A percentile compares a stretch with the other conserved stretches of the same genome.
Conservation (phyloP, 2,329 filamentous ascomycete species). For the Hymenotorrendiella dingleyae region DNA sequence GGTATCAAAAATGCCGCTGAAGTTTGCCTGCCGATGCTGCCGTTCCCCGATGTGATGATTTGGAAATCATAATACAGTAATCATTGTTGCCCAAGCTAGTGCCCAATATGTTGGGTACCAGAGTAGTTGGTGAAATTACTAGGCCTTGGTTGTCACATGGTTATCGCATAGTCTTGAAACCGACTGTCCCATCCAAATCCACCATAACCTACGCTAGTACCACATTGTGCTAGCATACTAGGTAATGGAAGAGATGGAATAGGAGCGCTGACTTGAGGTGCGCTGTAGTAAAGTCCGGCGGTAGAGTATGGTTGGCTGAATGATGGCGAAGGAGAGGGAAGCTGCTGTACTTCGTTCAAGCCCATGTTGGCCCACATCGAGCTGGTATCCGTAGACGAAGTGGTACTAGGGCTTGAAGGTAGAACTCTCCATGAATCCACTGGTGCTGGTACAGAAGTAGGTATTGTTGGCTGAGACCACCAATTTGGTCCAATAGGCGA, state of each 20-base stretch:
- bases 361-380: conserved; percentile 76
- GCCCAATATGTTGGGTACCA: conserved; percentile 43
- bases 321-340: conserved; percentile 73
- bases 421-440: conserved; percentile 89
- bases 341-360: conserved; percentile 60
- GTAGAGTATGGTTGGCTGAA: conserved; percentile 75
- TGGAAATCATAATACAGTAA: conserved; percentile 11
- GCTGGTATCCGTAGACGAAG: conserved; percentile 58
- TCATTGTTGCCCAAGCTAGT: conserved; percentile 27
- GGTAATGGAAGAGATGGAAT: conserved; percentile 75
- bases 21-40: conserved; percentile 13
- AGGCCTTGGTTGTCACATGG: conserved; percentile 68
- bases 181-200: conserved; percentile 76
- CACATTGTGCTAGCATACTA: conserved; percentile 81
- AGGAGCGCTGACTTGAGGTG: conserved; percentile 66
- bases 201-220: conserved; percentile 68
- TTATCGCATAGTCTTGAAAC: conserved; percentile 78
- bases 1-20: conserved; percentile 31
- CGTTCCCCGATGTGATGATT: conserved; percentile 10
- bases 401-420: conserved; percentile 78
- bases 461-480: conserved; percentile 70
- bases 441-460: conserved; percentile 59
- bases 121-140: conserved; percentile 37
- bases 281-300: conserved; percentile 71
- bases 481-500: conserved; percentile 67